Percentiles rank a stretch among this genome's conserved stretches.
phyloP scores from a whole-genome alignment of 768 basidiomycete species.

The Clavulina sp. region DNA sequence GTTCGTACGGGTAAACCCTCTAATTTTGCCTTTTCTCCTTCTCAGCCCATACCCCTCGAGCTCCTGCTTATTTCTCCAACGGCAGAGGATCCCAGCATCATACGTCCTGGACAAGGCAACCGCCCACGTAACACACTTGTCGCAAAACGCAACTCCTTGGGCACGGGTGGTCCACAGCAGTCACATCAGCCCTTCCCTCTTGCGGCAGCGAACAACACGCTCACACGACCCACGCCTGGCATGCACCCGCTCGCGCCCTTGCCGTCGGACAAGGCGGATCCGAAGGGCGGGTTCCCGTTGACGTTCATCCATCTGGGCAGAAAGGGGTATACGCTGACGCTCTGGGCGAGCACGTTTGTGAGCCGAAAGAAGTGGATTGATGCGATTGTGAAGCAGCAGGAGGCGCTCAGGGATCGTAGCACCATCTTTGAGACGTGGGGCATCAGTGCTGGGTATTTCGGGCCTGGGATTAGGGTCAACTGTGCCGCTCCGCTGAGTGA shows the following conservation, averaged over 20 bases:
- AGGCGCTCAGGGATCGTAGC: conserved; percentile 64
- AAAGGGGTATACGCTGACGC: conserved; percentile 76
- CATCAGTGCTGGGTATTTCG: conserved; percentile 78
- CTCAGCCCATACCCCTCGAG: conserved; percentile 88
- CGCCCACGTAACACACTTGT: conserved; percentile 2
- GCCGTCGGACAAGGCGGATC: conserved; percentile 34
- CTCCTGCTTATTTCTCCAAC: conserved; percentile 66
- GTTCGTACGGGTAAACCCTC: background rate
- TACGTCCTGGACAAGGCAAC: conserved; percentile 1
- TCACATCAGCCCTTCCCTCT: too few species aligned
- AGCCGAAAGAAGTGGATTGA: conserved; percentile 92
- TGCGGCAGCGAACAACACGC: conserved; percentile 4
- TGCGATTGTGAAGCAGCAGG: conserved; percentile 77
- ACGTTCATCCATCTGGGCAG: conserved; percentile 89
- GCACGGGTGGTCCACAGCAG: too few species aligned
- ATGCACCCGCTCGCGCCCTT: conserved; percentile 24
- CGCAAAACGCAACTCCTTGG: conserved; percentile 9
- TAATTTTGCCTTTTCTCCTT: background rate
- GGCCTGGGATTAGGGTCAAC: conserved; percentile 70
- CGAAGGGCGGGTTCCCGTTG: conserved; percentile 77
- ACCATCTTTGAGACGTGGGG: conserved; percentile 70
- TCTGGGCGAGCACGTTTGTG: conserved; percentile 78
- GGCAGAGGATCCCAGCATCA: conserved; percentile 35
- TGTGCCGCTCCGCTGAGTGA: conserved; percentile 79
- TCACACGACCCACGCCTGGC: conserved; percentile 24